Base-by-base conservation (phyloP, 805 yeast species). In the Cyberlindnera euphorbiae region DNA sequence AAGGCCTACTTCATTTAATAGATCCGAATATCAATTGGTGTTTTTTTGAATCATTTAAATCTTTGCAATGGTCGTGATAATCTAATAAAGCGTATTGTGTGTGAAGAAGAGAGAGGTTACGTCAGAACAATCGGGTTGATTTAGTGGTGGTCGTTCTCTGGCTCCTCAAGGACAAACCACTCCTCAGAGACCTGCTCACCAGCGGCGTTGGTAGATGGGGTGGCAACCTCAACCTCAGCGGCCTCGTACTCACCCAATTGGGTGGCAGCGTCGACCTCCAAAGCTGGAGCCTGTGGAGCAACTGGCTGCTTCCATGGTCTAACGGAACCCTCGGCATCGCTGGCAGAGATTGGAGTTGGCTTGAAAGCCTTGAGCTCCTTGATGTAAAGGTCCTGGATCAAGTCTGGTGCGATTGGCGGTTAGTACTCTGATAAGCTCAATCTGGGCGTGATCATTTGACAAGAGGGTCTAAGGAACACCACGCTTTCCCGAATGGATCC, bases 341-440 rank as follows among this genome's bases (percentile, higher is more conserved):
- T 69, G 41, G 83, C 77, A 41, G 82, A 66, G 37, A 81, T 59
- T 43, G 87, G 78, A 41, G 81, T 75, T 59, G 96, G 89, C 73
- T 88, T 87, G 79, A 85, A 89, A 45, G 78, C 77, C 70, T 81
- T 85, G 66, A 93, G 71, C 66, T 89, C 95, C 62, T 75, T 78
- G 58, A 90, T 67, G 71, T 89, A 89, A 52, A 89, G 75, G 50
- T 89, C 96, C 62, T 85, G 75, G 58, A 89, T 64, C 59, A 83
- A 69, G 73, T 89, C 41, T 38, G 26, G 24, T 3, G 17, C 6
- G 5, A 33, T 30, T 34, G 25, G 37, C 28, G n/a, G n/a, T n/a
- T n/a, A n/a, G n/a, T n/a, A n/a, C n/a, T n/a, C n/a, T n/a, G n/a
- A n/a, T n/a, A n/a, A n/a, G n/a, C n/a, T n/a, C n/a, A n/a, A n/a